A percentile compares a stretch with the other conserved stretches of the same genome.
Evolutionary conservation across 352 stramenopile species (phyloP).

Genomic region (Elongisporangium anandrum): DNA sequence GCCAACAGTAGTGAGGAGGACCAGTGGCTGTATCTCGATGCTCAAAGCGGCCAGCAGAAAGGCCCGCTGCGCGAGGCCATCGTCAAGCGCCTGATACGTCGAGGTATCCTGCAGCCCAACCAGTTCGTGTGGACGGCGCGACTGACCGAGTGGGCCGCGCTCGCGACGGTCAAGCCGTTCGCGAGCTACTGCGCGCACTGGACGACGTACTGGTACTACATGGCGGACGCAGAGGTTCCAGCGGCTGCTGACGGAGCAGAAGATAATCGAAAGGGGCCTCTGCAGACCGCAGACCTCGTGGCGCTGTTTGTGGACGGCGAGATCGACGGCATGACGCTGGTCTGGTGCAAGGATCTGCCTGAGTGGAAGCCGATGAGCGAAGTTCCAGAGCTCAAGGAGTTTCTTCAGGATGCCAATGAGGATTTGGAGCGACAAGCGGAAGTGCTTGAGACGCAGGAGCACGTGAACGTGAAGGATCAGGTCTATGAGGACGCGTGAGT

Average conservation of each 20-base stretch:
- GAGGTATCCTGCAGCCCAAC: conserved; percentile 46
- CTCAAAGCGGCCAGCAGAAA: conserved; percentile 51
- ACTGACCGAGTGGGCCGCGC: conserved; percentile 48
- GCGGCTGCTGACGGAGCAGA: conserved; percentile 1
- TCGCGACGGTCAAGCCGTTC: conserved; percentile 45
- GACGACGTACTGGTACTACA: conserved; percentile 58
- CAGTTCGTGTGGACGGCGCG: conserved; percentile 72
- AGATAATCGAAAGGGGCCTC: conserved; percentile 24
- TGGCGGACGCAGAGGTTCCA: conserved; percentile 17
- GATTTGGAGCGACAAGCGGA: conserved; percentile 52
- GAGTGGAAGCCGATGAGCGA: conserved; percentile 60
- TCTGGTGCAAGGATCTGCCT: conserved; percentile 49
- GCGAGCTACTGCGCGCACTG: conserved; percentile 47
- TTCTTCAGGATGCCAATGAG: conserved; percentile 64
- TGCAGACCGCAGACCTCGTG: conserved; percentile 52
- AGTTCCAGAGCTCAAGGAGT: conserved; percentile 56
- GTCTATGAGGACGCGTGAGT: conserved; percentile 51
- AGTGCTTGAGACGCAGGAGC: conserved; percentile 32
- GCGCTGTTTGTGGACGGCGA: conserved; percentile 57
- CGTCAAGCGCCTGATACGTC: conserved; percentile 68
- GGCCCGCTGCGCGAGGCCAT: conserved; percentile 50
- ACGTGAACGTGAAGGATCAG: conserved; percentile 39
- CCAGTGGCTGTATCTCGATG: conserved; percentile 78
- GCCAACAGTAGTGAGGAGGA: conserved; percentile 12
- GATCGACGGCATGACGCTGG: conserved; percentile 68